These are phyloP conservation scores for Aspergillus glaucus DNA, from an alignment of 2,329 filamentous ascomycete species.

Conservation along the genomic window DNA sequence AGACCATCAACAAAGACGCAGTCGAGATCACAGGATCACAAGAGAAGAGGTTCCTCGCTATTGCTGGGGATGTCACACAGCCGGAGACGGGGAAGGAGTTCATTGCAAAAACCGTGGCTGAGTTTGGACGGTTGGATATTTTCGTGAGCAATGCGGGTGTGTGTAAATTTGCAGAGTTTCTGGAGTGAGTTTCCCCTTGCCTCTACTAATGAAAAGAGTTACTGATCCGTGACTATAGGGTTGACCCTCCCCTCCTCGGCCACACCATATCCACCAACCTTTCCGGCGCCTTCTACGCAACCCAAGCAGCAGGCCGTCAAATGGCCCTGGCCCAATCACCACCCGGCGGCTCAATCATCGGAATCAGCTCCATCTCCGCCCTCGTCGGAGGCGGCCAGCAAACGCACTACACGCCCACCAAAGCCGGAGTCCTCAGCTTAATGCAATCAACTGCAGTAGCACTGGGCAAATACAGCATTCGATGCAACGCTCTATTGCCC, in stretches of 20 bases:
- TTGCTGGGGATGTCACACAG: slow-evolving; percentile 71
- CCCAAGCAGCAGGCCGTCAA: slow-evolving; percentile 76
- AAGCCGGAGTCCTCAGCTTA: slow-evolving; percentile 71
- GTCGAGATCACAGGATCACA: slow-evolving; percentile 17
- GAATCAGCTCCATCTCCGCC: slow-evolving; percentile 36
- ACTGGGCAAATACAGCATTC: slow-evolving; percentile 65
- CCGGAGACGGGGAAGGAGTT: slow-evolving; percentile 64
- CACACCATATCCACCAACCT: slow-evolving; percentile 74
- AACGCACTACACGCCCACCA: slow-evolving; percentile 83
- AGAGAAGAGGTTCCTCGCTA: slow-evolving; percentile 51
- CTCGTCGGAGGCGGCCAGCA: slow-evolving; percentile 64
- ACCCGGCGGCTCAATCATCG: slow-evolving; percentile 67
- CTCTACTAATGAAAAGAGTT: neutral
- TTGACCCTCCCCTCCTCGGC: slow-evolving; percentile 63
- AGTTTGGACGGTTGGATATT: slow-evolving; percentile 56
- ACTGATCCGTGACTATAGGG: slow-evolving; percentile 32
- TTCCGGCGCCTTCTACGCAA: slow-evolving; percentile 79
- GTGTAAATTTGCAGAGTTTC: slow-evolving; percentile 80
- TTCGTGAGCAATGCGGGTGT: slow-evolving; percentile 87
- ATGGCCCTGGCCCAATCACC: slow-evolving; percentile 68
- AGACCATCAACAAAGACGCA: slow-evolving; percentile 25
- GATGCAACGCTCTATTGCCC: slow-evolving; percentile 78
- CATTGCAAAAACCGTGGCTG: slow-evolving; percentile 58
- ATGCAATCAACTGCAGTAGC: slow-evolving; percentile 81
- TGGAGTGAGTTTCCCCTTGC: slow-evolving; percentile 50